These are phyloP conservation scores for Pelargonium cotyledonis DNA, from an alignment of 441 rosid species.

Conservation along the genomic window DNA sequence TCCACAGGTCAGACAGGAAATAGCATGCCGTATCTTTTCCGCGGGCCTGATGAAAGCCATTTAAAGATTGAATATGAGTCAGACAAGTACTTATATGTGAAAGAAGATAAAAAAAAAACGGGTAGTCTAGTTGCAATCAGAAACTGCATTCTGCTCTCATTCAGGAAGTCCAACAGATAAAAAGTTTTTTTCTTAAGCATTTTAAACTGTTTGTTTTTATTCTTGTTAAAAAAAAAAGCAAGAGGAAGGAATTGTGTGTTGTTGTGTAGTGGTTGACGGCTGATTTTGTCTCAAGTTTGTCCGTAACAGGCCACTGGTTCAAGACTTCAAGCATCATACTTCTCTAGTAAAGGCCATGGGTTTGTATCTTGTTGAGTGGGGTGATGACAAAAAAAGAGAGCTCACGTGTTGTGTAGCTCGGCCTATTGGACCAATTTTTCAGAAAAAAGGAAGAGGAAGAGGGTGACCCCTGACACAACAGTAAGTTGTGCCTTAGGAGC, in stretches of 20 bases:
- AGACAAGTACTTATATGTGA: neutral
- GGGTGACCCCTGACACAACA: neutral
- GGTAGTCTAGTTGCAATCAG: neutral
- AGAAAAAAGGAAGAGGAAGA: neutral
- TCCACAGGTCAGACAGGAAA: neutral
- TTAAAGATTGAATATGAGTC: slow-evolving; percentile 4
- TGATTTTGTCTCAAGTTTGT: too few relatives aligned
- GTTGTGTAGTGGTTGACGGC: too few relatives aligned
- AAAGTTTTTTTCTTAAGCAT: neutral
- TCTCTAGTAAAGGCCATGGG: too few relatives aligned
- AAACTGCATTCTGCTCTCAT: neutral
- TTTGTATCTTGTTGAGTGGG: too few relatives aligned
- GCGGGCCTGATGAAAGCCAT: neutral
- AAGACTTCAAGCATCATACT: too few relatives aligned
- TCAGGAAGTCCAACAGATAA: neutral
- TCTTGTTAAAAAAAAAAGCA: neutral
- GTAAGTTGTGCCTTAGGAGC: neutral
- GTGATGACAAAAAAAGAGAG: too few relatives aligned
- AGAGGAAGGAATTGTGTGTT: too few relatives aligned
- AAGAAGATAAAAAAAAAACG: neutral
- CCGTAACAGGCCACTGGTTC: too few relatives aligned
- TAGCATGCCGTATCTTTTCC: neutral
- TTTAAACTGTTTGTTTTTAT: neutral
- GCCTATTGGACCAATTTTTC: too few relatives aligned
- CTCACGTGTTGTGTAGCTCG: too few relatives aligned